Evolutionary conservation across 2,329 filamentous ascomycete species (phyloP).

Genomic region (Keithomyces neogunnii): DNA sequence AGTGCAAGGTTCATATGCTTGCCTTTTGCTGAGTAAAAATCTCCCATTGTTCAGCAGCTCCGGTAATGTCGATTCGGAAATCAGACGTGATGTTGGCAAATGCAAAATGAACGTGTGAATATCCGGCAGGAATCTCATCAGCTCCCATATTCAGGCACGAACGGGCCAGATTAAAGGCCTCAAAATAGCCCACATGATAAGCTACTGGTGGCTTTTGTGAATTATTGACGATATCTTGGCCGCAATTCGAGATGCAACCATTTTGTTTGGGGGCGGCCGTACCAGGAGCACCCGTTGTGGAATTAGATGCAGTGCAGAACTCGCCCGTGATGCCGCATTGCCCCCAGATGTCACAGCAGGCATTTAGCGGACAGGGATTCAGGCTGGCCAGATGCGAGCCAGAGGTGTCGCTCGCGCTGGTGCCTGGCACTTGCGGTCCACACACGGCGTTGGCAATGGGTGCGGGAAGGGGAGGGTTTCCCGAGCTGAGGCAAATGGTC

Average conservation of each 20-base stretch:
- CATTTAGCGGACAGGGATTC: slow-evolving; percentile 21
- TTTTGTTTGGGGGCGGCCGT: slow-evolving; percentile 11
- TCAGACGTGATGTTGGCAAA: slow-evolving; percentile 22
- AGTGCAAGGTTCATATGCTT: no score
- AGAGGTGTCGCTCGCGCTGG: no score
- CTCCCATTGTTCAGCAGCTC: slow-evolving; percentile 13
- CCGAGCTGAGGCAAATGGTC: slow-evolving; percentile 19
- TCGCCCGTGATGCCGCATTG: slow-evolving; percentile 31
- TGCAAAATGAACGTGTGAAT: slow-evolving; percentile 27
- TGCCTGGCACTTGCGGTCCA: slow-evolving; percentile 18
- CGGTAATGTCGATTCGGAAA: slow-evolving; percentile 9
- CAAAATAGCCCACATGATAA: slow-evolving; percentile 13
- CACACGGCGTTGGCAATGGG: slow-evolving; percentile 15
- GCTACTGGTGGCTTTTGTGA: slow-evolving; percentile 3
- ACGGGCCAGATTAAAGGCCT: slow-evolving; percentile 4
- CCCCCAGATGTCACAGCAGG: slow-evolving; percentile 28
- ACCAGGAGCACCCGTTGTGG: slow-evolving; percentile 13
- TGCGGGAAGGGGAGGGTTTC: slow-evolving; percentile 20
- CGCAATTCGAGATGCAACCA: slow-evolving; percentile 22
- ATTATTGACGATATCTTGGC: slow-evolving; percentile 12
- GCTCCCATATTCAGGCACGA: neutral
- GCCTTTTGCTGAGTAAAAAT: no score
- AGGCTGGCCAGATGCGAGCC: slow-evolving; percentile 11
- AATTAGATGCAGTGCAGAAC: slow-evolving; percentile 24
- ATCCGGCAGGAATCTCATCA: slow-evolving; percentile 8